phyloP scores from a whole-genome alignment of 805 yeast genomes.

The Hanseniaspora meyeri region DNA sequence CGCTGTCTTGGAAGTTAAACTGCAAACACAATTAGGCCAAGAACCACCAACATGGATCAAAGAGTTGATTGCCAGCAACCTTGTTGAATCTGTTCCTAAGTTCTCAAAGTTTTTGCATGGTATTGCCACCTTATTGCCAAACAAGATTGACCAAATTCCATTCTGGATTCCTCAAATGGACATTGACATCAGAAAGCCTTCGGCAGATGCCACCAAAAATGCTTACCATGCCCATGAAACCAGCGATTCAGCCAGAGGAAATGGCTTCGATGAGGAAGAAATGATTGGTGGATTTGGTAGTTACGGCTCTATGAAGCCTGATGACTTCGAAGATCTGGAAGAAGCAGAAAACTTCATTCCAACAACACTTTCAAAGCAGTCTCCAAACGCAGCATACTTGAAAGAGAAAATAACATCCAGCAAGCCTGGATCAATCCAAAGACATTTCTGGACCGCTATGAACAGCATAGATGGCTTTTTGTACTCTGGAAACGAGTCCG shows the following conservation, averaged over 20 bases:
- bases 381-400: slow-evolving; percentile 27
- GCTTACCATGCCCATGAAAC: slow-evolving; percentile 35
- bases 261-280: slow-evolving; percentile 27
- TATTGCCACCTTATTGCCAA: slow-evolving; percentile 80
- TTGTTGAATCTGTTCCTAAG: slow-evolving; percentile 96
- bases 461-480: slow-evolving; percentile 34
- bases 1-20: slow-evolving; percentile 92
- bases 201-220: slow-evolving; percentile 35
- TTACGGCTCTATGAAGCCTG: slow-evolving; percentile 29
- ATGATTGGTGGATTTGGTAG: slow-evolving; percentile 22
- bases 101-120: slow-evolving; percentile 97
- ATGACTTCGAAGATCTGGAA: slow-evolving; percentile 55
- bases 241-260: slow-evolving; percentile 21
- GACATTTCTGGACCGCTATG: slow-evolving; percentile 19
- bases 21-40: slow-evolving; percentile 96
- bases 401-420: slow-evolving; percentile 16
- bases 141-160: slow-evolving; percentile 72
- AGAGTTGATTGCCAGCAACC: slow-evolving; percentile 77
- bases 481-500: slow-evolving; percentile 38
- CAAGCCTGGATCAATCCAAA: slow-evolving; percentile 19
- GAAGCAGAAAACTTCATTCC: slow-evolving; percentile 48
- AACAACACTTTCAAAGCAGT: slow-evolving; percentile 14
- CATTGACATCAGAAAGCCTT: slow-evolving; percentile 73
- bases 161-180: slow-evolving; percentile 98
- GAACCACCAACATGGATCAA: slow-evolving; percentile 98